Evolutionary conservation across 805 yeast species (phyloP).

Genomic region (Jamesozyma rosinii): DNA sequence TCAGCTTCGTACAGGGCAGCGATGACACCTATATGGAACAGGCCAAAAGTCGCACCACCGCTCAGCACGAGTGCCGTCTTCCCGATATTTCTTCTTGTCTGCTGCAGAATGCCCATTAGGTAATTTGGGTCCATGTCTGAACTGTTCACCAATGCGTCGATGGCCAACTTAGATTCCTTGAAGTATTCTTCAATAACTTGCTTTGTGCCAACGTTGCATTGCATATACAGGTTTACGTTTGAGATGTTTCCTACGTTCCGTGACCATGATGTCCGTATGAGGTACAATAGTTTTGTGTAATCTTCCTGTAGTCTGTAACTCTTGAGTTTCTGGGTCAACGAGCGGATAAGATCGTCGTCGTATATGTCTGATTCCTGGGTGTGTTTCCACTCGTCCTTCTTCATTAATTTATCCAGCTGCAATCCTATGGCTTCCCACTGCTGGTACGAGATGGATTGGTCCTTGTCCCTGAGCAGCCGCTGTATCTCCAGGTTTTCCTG

Average conservation of each 20-base stretch:
- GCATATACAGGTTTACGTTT: constrained; percentile 64
- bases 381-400: constrained; percentile 65
- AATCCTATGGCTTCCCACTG: constrained; percentile 63
- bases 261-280: constrained; percentile 76
- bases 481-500: constrained; percentile 33
- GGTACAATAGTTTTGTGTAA: constrained; percentile 51
- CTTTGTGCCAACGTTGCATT: constrained; percentile 81
- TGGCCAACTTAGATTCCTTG: constrained; percentile 56
- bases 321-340: constrained; percentile 46
- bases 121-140: constrained; percentile 54
- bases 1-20: constrained; percentile 67
- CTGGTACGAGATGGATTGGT: constrained; percentile 41
- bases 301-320: constrained; percentile 51
- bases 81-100: constrained; percentile 86
- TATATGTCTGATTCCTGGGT: constrained; percentile 54
- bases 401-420: constrained; percentile 54
- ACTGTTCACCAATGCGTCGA: constrained; percentile 15
- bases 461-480: constrained; percentile 36
- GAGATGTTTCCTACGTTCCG: constrained; percentile 85
- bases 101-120: constrained; percentile 67
- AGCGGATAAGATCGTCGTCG: constrained; percentile 55
- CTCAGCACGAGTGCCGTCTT: constrained; percentile 89
- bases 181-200: constrained; percentile 72
- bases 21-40: constrained; percentile 86
- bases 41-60: constrained; percentile 93